A percentile compares a stretch with the other conserved stretches of the same genome.
Evolutionary conservation across 257 asterid genomes (phyloP).

Genomic region (Knoxia roxburghii): DNA sequence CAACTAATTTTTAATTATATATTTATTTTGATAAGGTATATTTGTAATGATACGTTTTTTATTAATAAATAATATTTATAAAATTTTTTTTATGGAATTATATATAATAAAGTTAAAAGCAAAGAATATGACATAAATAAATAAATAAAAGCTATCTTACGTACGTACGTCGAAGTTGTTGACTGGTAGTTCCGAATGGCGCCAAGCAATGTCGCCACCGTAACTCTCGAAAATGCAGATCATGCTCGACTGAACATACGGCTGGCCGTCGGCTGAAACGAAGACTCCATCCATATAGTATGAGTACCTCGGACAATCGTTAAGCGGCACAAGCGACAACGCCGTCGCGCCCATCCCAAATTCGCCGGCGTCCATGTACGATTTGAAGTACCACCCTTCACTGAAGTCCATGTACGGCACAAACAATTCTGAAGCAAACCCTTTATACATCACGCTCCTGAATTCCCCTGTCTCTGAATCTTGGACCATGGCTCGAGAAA

Average conservation of each 20-base stretch:
- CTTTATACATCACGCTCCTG: slow-evolving; percentile 75
- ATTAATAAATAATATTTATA: too few species aligned
- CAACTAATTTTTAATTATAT: too few species aligned
- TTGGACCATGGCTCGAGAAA: slow-evolving; percentile 52
- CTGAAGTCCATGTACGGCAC: slow-evolving; percentile 84
- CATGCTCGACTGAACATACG: slow-evolving; percentile 50
- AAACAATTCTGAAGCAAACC: slow-evolving; percentile 68
- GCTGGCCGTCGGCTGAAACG: slow-evolving; percentile 61
- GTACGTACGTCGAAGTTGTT: slow-evolving; percentile 39
- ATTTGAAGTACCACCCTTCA: slow-evolving; percentile 74
- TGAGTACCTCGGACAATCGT: slow-evolving; percentile 72
- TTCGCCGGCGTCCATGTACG: slow-evolving; percentile 86
- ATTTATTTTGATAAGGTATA: too few species aligned
- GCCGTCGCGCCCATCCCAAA: slow-evolving; percentile 68
- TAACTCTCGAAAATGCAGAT: slow-evolving; percentile 70
- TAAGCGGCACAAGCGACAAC: slow-evolving; percentile 60
- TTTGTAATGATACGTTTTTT: too few species aligned
- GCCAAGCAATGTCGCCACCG: slow-evolving; percentile 65
- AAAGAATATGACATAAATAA: too few species aligned
- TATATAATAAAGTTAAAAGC: too few species aligned
- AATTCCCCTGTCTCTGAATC: slow-evolving; percentile 44
- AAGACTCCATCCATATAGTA: slow-evolving; percentile 61
- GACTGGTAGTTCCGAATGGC: slow-evolving; percentile 60
- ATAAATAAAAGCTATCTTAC: not conserved
- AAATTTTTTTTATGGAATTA: too few species aligned